phyloP scores from a whole-genome alignment of 345 rosid genomes.

The Garcia nutans region DNA sequence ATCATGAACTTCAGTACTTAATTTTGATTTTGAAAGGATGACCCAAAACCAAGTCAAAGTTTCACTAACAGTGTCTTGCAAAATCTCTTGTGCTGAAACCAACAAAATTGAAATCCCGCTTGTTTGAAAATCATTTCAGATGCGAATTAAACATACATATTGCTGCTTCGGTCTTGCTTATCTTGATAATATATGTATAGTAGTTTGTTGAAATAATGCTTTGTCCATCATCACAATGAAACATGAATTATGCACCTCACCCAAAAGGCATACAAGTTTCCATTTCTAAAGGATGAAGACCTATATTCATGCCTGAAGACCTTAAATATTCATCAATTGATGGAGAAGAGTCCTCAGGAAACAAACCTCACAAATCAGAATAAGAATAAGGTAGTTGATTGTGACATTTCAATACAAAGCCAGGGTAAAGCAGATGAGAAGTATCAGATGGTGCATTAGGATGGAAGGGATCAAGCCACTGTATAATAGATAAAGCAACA shows the following conservation, averaged over 20 bases:
- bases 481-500: conserved; percentile 73
- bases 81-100: too few species aligned
- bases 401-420: conserved; percentile 81
- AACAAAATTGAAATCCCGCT: background rate
- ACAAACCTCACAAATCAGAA: conserved; percentile 83
- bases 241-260: background rate
- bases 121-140: background rate
- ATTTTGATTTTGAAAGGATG: background rate
- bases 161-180: background rate
- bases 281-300: background rate
- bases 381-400: conserved; percentile 82
- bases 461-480: conserved; percentile 79
- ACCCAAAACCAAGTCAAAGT: background rate
- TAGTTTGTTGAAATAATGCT: background rate
- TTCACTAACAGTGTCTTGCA: background rate
- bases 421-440: conserved; percentile 83
- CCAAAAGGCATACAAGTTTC: background rate
- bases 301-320: background rate
- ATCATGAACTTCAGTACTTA: background rate
- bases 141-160: background rate
- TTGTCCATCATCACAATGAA: background rate
- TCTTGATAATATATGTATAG: background rate
- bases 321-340: background rate
- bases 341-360: background rate
- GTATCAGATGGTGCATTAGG: conserved; percentile 74